A percentile compares a stretch with the other conserved stretches of the same genome.
These are phyloP conservation scores for Corynespora cassiicola DNA, from an alignment of 2,329 filamentous ascomycete species.

Conservation along the genomic window DNA sequence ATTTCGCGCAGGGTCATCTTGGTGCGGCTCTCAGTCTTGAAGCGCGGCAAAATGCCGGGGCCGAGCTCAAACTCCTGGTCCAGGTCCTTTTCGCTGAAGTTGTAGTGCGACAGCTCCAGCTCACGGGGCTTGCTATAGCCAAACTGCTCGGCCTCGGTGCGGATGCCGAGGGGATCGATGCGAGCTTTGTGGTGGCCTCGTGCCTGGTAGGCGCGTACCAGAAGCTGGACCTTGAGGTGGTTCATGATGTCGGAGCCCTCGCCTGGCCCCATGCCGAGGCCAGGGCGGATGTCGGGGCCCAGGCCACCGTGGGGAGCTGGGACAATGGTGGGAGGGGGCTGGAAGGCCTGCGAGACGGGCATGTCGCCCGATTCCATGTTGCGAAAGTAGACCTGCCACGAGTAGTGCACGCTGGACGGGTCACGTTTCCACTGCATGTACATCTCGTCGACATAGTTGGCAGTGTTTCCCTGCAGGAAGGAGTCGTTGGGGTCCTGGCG, in stretches of 20 bases:
- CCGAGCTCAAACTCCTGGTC: conserved; percentile 91
- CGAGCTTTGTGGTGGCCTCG: conserved; percentile 98
- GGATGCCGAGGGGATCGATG: conserved; percentile 94
- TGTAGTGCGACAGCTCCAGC: conserved; percentile 90
- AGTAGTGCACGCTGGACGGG: conserved; percentile 91
- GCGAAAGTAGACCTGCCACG: conserved; percentile 99
- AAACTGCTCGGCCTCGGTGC: conserved; percentile 82
- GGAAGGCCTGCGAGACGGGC: conserved; percentile 97
- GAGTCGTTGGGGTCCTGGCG: conserved; percentile 84
- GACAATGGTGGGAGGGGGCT: conserved; percentile 90
- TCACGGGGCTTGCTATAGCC: conserved; percentile 90
- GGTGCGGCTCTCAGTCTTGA: conserved; percentile 84
- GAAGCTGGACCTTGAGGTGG: conserved; percentile 96
- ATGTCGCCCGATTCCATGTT: conserved; percentile 99
- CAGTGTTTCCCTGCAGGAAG: conserved; percentile 95
- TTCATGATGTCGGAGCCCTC: conserved; percentile 86
- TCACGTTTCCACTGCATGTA: conserved; percentile 97
- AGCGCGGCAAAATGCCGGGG: conserved; percentile 92
- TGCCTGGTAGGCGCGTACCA: conserved; percentile 97
- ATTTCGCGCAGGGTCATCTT: conserved; percentile 99
- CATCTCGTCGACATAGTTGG: conserved; percentile 99
- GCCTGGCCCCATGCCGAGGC: conserved; percentile 68
- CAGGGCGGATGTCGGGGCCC: conserved; percentile 71
- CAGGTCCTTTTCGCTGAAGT: conserved; percentile 92
- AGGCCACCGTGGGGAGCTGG: conserved; percentile 81